These are phyloP conservation scores for Sporisorium sorghi DNA, from an alignment of 1,284 basidiomycete species.

Conservation along the genomic window DNA sequence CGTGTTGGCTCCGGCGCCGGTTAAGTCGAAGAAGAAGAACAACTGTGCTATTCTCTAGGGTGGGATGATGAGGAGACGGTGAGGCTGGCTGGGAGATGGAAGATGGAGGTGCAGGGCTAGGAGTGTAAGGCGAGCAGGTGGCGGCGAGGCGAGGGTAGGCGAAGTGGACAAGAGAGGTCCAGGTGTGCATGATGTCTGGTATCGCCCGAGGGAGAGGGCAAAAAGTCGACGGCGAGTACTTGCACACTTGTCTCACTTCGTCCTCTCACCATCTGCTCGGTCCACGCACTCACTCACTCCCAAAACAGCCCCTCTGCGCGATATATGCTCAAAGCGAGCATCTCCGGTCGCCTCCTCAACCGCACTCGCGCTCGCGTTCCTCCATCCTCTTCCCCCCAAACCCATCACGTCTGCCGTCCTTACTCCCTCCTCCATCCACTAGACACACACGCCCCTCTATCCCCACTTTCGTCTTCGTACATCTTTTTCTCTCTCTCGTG, in stretches of 20 bases:
- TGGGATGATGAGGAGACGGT: neutral
- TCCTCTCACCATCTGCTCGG: too few species aligned
- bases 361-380: neutral
- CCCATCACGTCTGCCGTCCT: neutral
- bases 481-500: neutral
- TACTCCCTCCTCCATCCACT: neutral
- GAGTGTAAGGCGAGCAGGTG: neutral
- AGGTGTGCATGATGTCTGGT: neutral
- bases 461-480: neutral
- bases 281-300: too few species aligned
- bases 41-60: constrained; percentile 64
- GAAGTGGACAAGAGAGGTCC: too few species aligned
- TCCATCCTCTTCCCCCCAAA: neutral
- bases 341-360: neutral
- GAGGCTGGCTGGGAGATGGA: neutral
- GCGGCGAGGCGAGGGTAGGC: too few species aligned
- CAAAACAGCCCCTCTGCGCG: neutral
- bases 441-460: neutral
- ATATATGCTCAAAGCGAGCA: too few species aligned
- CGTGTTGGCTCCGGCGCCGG: constrained; percentile 63
- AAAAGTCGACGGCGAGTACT: neutral
- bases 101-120: neutral
- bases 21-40: constrained; percentile 66
- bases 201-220: neutral
- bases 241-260: neutral